phyloP scores from a whole-genome alignment of 75 land plant genomes.

The Isoetes taiwanensis region DNA sequence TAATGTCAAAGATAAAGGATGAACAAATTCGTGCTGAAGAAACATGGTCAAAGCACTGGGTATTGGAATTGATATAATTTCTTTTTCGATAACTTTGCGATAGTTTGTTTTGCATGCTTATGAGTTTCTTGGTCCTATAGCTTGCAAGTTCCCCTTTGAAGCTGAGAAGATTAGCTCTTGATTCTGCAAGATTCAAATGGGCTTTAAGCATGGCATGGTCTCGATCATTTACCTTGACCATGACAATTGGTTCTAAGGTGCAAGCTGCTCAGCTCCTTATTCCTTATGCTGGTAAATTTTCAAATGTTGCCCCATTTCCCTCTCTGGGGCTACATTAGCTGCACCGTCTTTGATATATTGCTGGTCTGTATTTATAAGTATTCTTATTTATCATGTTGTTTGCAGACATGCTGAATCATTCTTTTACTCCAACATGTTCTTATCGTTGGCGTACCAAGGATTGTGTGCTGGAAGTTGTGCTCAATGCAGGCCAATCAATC shows the following conservation, averaged over 20 bases:
- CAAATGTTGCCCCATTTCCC: too few relatives aligned
- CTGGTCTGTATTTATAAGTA: too few relatives aligned
- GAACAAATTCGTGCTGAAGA: conserved; percentile 41
- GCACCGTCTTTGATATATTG: too few relatives aligned
- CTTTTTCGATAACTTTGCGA: not conserved
- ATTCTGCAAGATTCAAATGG: conserved; percentile 79
- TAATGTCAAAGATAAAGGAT: conserved; percentile 42
- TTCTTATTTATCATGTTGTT: not conserved
- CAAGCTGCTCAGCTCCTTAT: conserved; percentile 70
- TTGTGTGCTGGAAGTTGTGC: conserved; percentile 86
- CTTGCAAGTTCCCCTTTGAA: conserved; percentile 59
- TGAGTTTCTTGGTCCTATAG: conserved; percentile 20
- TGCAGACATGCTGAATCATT: conserved; percentile 93
- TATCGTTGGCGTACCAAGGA: conserved; percentile 84
- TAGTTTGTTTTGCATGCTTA: not conserved
- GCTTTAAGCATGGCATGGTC: conserved; percentile 74
- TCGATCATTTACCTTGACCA: conserved; percentile 50
- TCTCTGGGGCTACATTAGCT: too few relatives aligned
- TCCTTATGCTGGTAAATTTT: conserved; percentile 85
- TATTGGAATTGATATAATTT: conserved; percentile 13
- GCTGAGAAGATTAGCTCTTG: conserved; percentile 78
- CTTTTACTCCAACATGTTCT: conserved; percentile 80
- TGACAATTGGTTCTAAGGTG: conserved; percentile 61
- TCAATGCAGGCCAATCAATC: conserved; percentile 77
- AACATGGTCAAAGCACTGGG: conserved; percentile 84